Evolutionary conservation across 306 rosid species (phyloP).

Genomic region (Lathyrus oleraceus): DNA sequence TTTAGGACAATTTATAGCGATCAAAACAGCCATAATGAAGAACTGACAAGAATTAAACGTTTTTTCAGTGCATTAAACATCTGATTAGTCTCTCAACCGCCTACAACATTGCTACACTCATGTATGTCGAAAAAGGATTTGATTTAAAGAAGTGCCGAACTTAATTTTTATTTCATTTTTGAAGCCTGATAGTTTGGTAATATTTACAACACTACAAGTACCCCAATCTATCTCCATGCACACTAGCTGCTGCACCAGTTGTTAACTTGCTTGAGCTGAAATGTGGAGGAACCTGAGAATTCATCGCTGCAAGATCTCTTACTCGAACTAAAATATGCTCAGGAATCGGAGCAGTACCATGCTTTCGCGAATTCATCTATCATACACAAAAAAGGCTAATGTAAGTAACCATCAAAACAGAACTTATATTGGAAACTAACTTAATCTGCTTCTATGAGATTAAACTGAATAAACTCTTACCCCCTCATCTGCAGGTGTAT

Average conservation of each 20-base stretch:
- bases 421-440: constrained; percentile 20
- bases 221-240: constrained; percentile 51
- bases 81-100: constrained; percentile 35
- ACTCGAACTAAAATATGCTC: constrained; percentile 66
- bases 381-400: background rate
- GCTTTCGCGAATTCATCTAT: constrained; percentile 81
- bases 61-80: constrained; percentile 32
- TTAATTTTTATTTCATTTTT: constrained; percentile 34
- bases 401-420: constrained; percentile 6
- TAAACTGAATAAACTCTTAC: constrained; percentile 50
- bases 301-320: constrained; percentile 90
- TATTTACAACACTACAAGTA: constrained; percentile 79
- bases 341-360: constrained; percentile 74
- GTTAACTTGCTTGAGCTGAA: constrained; percentile 52
- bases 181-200: constrained; percentile 32
- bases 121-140: constrained; percentile 38
- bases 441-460: constrained; percentile 21
- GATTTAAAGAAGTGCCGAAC: constrained; percentile 37
- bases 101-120: constrained; percentile 37
- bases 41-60: constrained; percentile 24
- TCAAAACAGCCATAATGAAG: constrained; percentile 21
- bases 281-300: constrained; percentile 67
- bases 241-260: constrained; percentile 47
- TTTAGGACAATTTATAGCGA: too few relatives aligned
- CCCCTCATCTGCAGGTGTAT: constrained; percentile 74